phyloP scores from a whole-genome alignment of 495 filamentous ascomycete species.

The Aspergillus taichungensis region DNA sequence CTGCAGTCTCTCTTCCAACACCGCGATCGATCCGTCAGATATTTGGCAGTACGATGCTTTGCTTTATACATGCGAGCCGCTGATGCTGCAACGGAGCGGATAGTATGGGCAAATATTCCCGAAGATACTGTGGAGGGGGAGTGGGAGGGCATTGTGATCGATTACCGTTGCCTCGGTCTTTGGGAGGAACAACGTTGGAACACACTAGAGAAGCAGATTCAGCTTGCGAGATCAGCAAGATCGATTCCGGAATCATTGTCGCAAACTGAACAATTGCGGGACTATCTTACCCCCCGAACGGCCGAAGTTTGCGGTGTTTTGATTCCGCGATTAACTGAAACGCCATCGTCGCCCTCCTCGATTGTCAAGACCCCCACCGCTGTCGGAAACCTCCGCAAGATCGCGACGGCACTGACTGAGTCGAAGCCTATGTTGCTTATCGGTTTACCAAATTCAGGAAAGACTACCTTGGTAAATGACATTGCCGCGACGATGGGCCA shows the following conservation, averaged over 20 bases:
- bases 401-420: slow-evolving; percentile 56
- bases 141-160: slow-evolving; percentile 69
- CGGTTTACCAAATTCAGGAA: slow-evolving; percentile 80
- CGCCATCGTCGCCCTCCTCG: slow-evolving; percentile 33
- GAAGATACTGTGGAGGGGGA: slow-evolving; percentile 51
- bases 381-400: slow-evolving; percentile 53
- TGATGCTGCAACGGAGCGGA: slow-evolving; percentile 63
- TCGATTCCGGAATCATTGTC: slow-evolving; percentile 16
- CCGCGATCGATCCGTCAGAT: slow-evolving; percentile 52
- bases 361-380: slow-evolving; percentile 70
- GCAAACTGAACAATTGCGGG: slow-evolving; percentile 24
- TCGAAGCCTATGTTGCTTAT: slow-evolving; percentile 67
- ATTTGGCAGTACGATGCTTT: slow-evolving; percentile 72
- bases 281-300: slow-evolving; percentile 41
- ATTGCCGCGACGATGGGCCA: slow-evolving; percentile 68
- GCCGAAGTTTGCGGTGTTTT: slow-evolving; percentile 54
- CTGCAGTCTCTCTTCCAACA: slow-evolving; percentile 62
- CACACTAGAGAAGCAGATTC: slow-evolving; percentile 19
- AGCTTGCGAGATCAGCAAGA: slow-evolving; percentile 12
- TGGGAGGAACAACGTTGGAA: slow-evolving; percentile 59
- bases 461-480: slow-evolving; percentile 79
- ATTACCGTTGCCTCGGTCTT: slow-evolving; percentile 76
- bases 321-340: slow-evolving; percentile 53
- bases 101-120: slow-evolving; percentile 56
- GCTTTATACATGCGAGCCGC: slow-evolving; percentile 71